Evolutionary conservation across 768 basidiomycete genomes (phyloP).

Genomic region (Rhizopogon salebrosus): DNA sequence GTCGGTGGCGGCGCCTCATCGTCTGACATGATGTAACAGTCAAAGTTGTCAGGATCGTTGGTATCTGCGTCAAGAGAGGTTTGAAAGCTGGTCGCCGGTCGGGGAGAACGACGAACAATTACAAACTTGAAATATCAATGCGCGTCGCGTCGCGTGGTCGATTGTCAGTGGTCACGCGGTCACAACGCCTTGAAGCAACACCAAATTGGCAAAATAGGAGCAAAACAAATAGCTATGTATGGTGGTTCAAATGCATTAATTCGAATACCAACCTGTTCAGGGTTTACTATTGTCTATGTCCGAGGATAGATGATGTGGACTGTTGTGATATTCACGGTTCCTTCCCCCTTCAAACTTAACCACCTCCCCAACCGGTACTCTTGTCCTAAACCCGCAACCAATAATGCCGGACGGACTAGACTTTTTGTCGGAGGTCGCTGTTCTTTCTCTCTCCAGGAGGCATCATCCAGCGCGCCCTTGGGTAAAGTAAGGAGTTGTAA

Average conservation of each 20-base stretch:
- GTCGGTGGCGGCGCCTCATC: background rate
- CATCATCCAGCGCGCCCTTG: constrained; percentile 33
- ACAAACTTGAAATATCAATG: background rate
- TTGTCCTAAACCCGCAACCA: constrained; percentile 80
- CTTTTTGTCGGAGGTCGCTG: constrained; percentile 3
- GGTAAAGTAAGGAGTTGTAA: constrained; percentile 70
- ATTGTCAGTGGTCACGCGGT: background rate
- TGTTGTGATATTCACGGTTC: constrained; percentile 67
- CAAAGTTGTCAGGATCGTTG: background rate
- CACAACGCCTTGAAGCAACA: too few species aligned
- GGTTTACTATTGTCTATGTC: constrained; percentile 12
- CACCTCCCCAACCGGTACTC: constrained; percentile 91
- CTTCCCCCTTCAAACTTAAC: constrained; percentile 68
- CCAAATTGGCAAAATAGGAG: too few species aligned
- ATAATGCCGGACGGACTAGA: constrained; percentile 35
- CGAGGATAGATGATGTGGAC: constrained; percentile 54
- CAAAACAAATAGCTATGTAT: too few species aligned
- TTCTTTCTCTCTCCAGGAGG: constrained; percentile 34
- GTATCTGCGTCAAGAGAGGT: background rate
- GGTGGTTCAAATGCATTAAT: too few species aligned
- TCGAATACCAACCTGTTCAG: too few species aligned
- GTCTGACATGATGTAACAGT: background rate
- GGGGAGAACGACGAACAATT: background rate
- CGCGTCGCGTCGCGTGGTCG: background rate
- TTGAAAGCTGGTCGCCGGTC: too few species aligned